Evolutionary conservation across 1,284 basidiomycete species (phyloP), one percentile per base, ranked within the genome.

Genomic region (Trichosporon asahii): DNA sequence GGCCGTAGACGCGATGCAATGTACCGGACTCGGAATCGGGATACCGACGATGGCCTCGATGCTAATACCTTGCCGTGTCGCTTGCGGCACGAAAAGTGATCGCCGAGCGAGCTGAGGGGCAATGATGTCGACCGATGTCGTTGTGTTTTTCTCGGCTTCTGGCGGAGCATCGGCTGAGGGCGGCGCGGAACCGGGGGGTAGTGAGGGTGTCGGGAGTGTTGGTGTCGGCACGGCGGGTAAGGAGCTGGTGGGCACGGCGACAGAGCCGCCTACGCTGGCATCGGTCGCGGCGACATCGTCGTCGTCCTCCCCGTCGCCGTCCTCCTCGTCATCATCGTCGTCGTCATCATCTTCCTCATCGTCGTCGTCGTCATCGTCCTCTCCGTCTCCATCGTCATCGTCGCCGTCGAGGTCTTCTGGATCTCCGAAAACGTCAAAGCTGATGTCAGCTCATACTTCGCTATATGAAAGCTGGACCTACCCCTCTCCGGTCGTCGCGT

Each of bases 11-110:
- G 94, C 90, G 25, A 98, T 88, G 14, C 92, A 88, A 83, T 97
- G 93, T 0, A 93, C 94, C 3, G 94, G 90, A 2, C 88, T 88
- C 0, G 93, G 93, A 75, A 97, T 92, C 0, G 95, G 93, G 65
- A 96, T 89, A 15, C 94, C 94, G 73, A 92, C 93, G 71, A 96
- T 89, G 15, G 95, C 94, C 83, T 97, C 95, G n/a, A 98, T 91
- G 2, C 90, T 90, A 78, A 90, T 61, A 31, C 57, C 57, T 31
- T 61, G 27, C 57, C 57, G 27, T 11, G 57, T 61, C 8, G 57
- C 27, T 11, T 61, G 21, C 1, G 80, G 80, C 3, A 73, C 67
- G 68, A 82, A 77, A 21, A 80, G 68, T 0, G 72, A 67, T 0
- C 81, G 79, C 3, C 82, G 78, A n/a, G 76, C 64, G 25, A 78